Evolutionary conservation across 2,329 filamentous ascomycete species (phyloP), one percentile per base, ranked within the genome.

Genomic region (Colletotrichum sp.): DNA sequence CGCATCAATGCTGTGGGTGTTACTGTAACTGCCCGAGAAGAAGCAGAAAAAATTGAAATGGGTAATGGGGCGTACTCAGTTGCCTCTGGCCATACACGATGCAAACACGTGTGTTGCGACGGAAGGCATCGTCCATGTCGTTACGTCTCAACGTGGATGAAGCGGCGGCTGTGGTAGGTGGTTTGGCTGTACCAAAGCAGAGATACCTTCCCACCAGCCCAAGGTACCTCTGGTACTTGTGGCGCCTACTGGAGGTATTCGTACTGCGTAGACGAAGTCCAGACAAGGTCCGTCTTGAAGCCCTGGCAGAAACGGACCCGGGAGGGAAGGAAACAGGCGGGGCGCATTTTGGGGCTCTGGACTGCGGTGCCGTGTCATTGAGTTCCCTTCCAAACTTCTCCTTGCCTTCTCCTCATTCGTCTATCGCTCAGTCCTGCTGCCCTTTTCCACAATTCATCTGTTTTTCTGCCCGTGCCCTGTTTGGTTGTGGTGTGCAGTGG

Each of bases 121-220:
- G 32, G 55, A 28, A 27, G 44, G 48, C 34, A 32, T 64, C 61
- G 55, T 64, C 55, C 39, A 52, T 67, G 55, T 39, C 57, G 63
- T 68, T 72, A 30, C 63, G 36, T 75, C 55, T 44, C 73, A 75
- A 75, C 73, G 73, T 75, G 73, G 69, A 64, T 61, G 69, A 52
- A 72, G 36, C 69, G 44, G 57, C 27, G 8, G 27, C 39, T 48
- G 30, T 72, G 72, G 72, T 75, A 75, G 72, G 72, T 64, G n/a
- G 55, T 39, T 61, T 34, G 32, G 44, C 44, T 3, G 44, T 25
- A 22, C 44, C n/a, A 22, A 12, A 52, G 44, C 11, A 13, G 44
- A 52, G 44, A n/a, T 52, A 22, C 44, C 61, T 25, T 34, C 19
- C 16, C 60, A 36, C 16, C n/a, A 16, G 34, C 32, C 15, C 22